phyloP scores from a whole-genome alignment of 1,139 yeast species.

The Blastobotrys arbuscula region DNA sequence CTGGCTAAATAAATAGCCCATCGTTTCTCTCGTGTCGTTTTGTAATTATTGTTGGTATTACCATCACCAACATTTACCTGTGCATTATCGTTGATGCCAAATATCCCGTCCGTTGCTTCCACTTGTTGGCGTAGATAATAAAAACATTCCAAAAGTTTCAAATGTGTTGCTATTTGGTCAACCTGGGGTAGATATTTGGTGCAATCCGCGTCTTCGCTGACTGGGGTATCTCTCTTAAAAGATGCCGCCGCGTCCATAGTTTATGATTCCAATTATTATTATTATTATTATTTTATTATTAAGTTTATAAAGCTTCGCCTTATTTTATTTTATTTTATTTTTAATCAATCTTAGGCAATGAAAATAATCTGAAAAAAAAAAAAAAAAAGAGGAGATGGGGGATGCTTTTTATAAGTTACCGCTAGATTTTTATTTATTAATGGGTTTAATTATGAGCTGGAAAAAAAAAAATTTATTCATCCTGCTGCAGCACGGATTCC shows the following conservation, averaged over 20 bases:
- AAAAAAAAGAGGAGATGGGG: no score
- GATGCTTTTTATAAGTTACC: no score
- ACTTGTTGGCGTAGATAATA: conserved; percentile 27
- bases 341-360: no score
- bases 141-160: conserved; percentile 36
- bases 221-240: neutral
- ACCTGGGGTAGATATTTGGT: neutral
- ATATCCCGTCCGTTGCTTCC: conserved; percentile 17
- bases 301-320: no score
- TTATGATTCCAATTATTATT: neutral
- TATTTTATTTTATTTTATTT: no score
- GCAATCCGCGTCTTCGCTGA: neutral
- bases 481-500: no score
- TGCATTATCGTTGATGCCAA: conserved; percentile 13
- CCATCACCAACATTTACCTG: neutral
- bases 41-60: neutral
- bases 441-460: no score
- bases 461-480: no score
- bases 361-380: no score
- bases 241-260: neutral
- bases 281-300: no score
- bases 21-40: conserved; percentile 22
- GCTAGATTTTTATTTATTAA: no score
- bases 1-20: conserved; percentile 36
- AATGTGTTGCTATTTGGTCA: conserved; percentile 27